Evolutionary conservation across 805 yeast species (phyloP).

Genomic region (Candida nemodendra): DNA sequence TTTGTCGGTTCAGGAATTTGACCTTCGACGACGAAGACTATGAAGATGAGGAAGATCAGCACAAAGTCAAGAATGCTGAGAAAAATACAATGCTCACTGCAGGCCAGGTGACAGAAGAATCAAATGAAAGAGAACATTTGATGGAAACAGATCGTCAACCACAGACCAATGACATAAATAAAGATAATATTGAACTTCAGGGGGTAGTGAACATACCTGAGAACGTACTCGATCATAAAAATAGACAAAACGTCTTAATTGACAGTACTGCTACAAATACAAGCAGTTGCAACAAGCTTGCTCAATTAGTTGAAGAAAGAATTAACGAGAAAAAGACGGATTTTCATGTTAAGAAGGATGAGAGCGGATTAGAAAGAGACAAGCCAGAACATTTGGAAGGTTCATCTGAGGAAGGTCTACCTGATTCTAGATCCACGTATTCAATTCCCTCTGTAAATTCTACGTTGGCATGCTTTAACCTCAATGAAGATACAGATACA

Average conservation of each 20-base stretch:
- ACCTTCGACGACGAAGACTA: slow-evolving; percentile 14
- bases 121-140: not conserved
- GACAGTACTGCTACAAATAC: not conserved
- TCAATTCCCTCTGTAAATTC: slow-evolving; percentile 34
- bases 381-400: too few species aligned
- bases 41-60: slow-evolving; percentile 1
- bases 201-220: too few species aligned
- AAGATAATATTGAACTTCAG: not conserved
- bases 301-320: slow-evolving; percentile 10
- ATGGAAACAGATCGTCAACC: not conserved
- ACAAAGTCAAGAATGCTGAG: not conserved
- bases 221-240: too few species aligned
- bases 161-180: not conserved
- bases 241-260: not conserved
- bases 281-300: not conserved
- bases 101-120: not conserved
- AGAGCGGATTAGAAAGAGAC: too few species aligned
- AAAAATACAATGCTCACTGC: not conserved
- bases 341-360: too few species aligned
- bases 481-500: slow-evolving; percentile 19
- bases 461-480: slow-evolving; percentile 36
- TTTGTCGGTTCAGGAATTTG: slow-evolving; percentile 25
- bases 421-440: slow-evolving; percentile 7
- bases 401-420: slow-evolving; percentile 1
- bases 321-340: slow-evolving; percentile 1